phyloP scores from a whole-genome alignment of 352 stramenopile species.

The Globisporangium radiosum region DNA sequence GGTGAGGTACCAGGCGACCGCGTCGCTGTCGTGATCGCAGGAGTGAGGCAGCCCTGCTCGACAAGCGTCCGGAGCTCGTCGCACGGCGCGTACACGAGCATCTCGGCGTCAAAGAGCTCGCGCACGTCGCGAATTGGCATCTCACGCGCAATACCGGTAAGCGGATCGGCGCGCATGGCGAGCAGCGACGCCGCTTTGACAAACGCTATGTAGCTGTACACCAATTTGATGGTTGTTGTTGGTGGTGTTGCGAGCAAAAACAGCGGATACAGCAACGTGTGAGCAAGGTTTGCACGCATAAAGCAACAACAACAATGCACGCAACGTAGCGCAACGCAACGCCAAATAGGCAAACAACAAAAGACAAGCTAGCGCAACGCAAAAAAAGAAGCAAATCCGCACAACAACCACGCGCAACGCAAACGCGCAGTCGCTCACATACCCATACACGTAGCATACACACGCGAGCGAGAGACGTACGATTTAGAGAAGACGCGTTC shows the following conservation, averaged over 20 bases:
- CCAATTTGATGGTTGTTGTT: no score
- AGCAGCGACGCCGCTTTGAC: slow-evolving; percentile 37
- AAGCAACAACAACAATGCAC: slow-evolving; percentile 2
- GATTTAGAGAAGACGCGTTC: slow-evolving; percentile 65
- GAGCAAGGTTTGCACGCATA: neutral
- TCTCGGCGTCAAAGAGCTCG: slow-evolving; percentile 46
- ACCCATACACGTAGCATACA: neutral
- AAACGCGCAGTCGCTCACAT: neutral
- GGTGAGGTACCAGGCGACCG: slow-evolving; percentile 16
- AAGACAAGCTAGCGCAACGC: neutral
- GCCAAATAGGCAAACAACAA: no score
- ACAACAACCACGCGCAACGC: no score
- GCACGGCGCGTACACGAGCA: slow-evolving; percentile 68
- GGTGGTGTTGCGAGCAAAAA: neutral
- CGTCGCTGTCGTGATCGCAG: slow-evolving; percentile 20
- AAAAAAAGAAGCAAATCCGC: neutral
- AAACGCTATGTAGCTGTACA: slow-evolving; percentile 30
- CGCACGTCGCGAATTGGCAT: slow-evolving; percentile 30
- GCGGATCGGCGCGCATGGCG: slow-evolving; percentile 25
- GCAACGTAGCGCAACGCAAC: neutral
- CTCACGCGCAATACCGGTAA: slow-evolving; percentile 20
- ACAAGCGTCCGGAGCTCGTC: slow-evolving; percentile 66
- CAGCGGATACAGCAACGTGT: neutral
- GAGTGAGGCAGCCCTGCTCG: slow-evolving; percentile 67
- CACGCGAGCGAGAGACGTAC: slow-evolving; percentile 19